Base-by-base conservation (phyloP, 345 rosid genomes). In the Aquilaria malaccensis region DNA sequence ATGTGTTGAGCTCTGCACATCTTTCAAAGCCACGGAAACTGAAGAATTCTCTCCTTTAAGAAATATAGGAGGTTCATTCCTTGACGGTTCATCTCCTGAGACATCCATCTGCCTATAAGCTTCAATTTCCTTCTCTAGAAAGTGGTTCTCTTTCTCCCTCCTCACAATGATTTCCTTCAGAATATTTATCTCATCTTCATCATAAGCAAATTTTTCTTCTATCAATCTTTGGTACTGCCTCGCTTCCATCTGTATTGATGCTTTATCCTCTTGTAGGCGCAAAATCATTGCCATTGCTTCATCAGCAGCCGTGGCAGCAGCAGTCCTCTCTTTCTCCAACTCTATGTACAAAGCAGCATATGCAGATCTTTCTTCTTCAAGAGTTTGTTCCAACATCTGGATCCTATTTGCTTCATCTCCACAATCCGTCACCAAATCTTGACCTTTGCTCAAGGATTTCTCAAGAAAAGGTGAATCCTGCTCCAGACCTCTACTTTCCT, bases 281-380 rank as follows among this genome's bases (percentile, higher is more conserved):
- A 70, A 56, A 68, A 94, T 86, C 99, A 94, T 88, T 67, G 96
- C 88, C 91, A 90, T 81, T 58, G 96, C 86, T 80, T 90, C 99
- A 72, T 94, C 97, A 60, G 92, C 84, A 55, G 95, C 95, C 45
- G 84, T 73, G 30, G 95, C 85, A 60, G 97, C 83, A 43, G 96
- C 94, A 60, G 77, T 78, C 75, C 97, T 84, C 77, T 94, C 99
- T 67, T 90, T 73, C 65, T 87, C 96, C 13, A 90, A 76, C 66
- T 94, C 97, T 33, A 70, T 58, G 56, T 60, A 64, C 67, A 94
- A 64, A 43, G 80, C 80, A 69, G 84, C 58, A 61, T 61, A 56
- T 13, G 78, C 76, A 46, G 77, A 64, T 46, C 74, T 79, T 70
- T 79, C 95, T 62, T 80, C 77, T 61, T 84, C 76, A 59, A 87